Evolutionary conservation across 2,329 filamentous ascomycete species (phyloP), one percentile per base, ranked within the genome.

Genomic region (Hirsutella thompsonii): DNA sequence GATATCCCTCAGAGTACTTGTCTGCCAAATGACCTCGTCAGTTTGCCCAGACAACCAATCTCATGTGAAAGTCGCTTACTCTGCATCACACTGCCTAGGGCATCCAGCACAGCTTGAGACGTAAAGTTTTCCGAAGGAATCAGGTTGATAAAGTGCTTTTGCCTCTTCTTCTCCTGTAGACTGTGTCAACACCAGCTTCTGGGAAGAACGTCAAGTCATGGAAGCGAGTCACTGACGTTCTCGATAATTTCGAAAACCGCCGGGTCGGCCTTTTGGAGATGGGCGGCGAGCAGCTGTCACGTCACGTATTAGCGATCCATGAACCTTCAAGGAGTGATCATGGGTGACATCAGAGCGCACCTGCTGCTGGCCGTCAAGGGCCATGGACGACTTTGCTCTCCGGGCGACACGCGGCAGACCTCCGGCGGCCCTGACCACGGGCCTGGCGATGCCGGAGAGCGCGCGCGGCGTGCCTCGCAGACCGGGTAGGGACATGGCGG

Each of bases 1-100:
- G 92, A 55, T 98, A 98, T 39, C 92, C 92, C 64, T 98, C 92
- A 0, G 92, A 96, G 68, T 98, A 98, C 63, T 98, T 96, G 66
- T 96, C 85, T 83, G 55, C 46, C 46, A 42, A 13, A 6, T 26
- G 54, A 53, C 34, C 55, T 45, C 39, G 51, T 68, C 47, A 63
- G 56, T 18, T 18, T 9, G 18, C 3, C 6, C 8, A 16, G 16
- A 11, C 3, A 16, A 5, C 11, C 5, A 16, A 19, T 8, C 5
- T 19, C 6, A 20, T 29, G 5, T 21, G 5, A 6, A 28, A 13
- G 10, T 19, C 32, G 44, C 75, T 50, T 68, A 89, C 85, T 94
- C 63, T 94, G 88, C 88, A 94, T 94, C 41, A 89, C 83, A 69
- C 87, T 94, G 49, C 88, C 88, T 45, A 94, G 70, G 28, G 88